Evolutionary conservation across 73 alveolate species (phyloP).

Genomic region (Urostyla sp.): DNA sequence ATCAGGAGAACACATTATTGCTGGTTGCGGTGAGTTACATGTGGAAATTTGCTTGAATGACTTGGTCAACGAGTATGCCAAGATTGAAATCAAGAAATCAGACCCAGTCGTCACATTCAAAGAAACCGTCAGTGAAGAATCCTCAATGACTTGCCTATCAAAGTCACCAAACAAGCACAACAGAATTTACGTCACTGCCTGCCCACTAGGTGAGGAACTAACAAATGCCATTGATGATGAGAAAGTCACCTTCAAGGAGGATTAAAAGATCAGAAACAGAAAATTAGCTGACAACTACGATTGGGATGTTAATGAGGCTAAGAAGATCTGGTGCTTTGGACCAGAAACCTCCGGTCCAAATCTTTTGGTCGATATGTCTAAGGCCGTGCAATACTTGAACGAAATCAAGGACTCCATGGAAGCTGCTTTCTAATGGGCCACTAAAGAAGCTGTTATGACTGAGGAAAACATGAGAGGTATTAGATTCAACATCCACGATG

Average conservation of each 20-base stretch:
- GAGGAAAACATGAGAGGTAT: slow-evolving; percentile 99
- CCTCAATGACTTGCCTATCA: slow-evolving; percentile 92
- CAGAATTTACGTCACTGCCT: slow-evolving; percentile 92
- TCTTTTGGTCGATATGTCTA: slow-evolving; percentile 93
- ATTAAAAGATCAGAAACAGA: slow-evolving; percentile 93
- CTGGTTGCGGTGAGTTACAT: slow-evolving; percentile 99
- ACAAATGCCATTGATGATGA: slow-evolving; percentile 92
- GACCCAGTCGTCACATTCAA: slow-evolving; percentile 99
- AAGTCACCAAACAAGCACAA: slow-evolving; percentile 99
- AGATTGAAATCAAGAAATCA: slow-evolving; percentile 92
- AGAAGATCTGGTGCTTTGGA: slow-evolving; percentile 99
- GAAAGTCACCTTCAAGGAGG: slow-evolving; percentile 82
- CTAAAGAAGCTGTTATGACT: slow-evolving; percentile 97
- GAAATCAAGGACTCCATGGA: slow-evolving; percentile 98
- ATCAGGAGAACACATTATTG: slow-evolving; percentile 97
- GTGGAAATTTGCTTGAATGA: slow-evolving; percentile 97
- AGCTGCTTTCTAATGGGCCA: slow-evolving; percentile 98
- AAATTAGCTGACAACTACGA: slow-evolving; percentile 89
- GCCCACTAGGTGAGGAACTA: slow-evolving; percentile 93
- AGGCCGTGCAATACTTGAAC: slow-evolving; percentile 93
- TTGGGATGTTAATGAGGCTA: slow-evolving; percentile 94
- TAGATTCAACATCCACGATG: slow-evolving; percentile 94
- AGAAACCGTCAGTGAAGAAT: slow-evolving; percentile 94
- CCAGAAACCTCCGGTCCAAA: slow-evolving; percentile 98
- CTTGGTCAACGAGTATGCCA: slow-evolving; percentile 96